phyloP scores from a whole-genome alignment of 768 basidiomycete genomes.

The Hypholoma sublateritium region DNA sequence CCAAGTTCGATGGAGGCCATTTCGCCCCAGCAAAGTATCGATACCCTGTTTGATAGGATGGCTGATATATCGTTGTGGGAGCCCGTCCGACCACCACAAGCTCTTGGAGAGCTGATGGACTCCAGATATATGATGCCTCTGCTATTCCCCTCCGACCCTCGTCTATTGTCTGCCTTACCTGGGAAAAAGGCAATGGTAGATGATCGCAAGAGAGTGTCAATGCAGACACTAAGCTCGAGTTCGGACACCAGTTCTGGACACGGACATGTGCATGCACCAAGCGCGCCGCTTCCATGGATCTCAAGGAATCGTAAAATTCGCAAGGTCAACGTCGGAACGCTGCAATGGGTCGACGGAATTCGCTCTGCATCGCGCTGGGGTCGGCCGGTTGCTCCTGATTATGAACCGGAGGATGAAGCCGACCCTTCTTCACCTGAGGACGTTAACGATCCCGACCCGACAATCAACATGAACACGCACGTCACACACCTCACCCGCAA shows the following conservation, averaged over 20 bases:
- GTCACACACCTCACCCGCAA: conserved; percentile 67
- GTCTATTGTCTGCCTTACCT: conserved; percentile 71
- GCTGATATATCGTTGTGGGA: conserved; percentile 73
- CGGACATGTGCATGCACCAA: conserved; percentile 33
- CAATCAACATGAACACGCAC: conserved; percentile 38
- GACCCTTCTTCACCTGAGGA: conserved; percentile 22
- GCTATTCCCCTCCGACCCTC: conserved; percentile 78
- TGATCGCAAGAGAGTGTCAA: conserved; percentile 22
- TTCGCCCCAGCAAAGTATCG: conserved; percentile 58
- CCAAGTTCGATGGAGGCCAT: conserved; percentile 32
- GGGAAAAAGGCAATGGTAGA: conserved; percentile 39
- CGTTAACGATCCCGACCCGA: conserved; percentile 35
- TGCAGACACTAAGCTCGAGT: conserved; percentile 18
- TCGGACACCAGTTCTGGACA: conserved; percentile 31
- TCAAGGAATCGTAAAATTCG: conserved; percentile 60
- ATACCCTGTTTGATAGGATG: conserved; percentile 74
- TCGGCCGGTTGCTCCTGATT: conserved; percentile 36
- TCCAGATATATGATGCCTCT: conserved; percentile 92
- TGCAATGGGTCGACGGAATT: conserved; percentile 73
- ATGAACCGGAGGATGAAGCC: conserved; percentile 42
- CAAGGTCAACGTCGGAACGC: conserved; percentile 54
- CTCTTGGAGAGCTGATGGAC: conserved; percentile 88
- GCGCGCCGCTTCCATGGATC: conserved; percentile 54
- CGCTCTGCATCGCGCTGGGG: conserved; percentile 63
- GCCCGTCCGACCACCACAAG: conserved; percentile 74